phyloP scores from a whole-genome alignment of 805 yeast genomes.

The Hagleromyces aurorensis region DNA sequence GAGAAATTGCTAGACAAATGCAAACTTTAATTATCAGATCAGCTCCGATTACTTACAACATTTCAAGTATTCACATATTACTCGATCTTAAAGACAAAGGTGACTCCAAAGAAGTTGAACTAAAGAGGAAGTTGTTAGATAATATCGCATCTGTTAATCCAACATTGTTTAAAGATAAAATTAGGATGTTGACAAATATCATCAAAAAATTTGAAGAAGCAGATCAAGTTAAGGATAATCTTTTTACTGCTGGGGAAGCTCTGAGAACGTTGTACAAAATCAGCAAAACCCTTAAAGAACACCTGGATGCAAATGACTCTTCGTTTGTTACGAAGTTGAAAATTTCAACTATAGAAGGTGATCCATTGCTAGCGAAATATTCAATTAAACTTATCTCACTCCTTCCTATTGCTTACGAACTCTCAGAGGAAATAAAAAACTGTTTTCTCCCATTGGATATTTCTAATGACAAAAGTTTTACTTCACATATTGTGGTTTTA shows the following conservation, averaged over 20 bases:
- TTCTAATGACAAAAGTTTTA: slow-evolving; percentile 31
- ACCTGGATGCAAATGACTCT: slow-evolving; percentile 36
- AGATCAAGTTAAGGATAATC: slow-evolving; percentile 10
- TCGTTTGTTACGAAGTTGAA: slow-evolving; percentile 39
- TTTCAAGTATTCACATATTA: slow-evolving; percentile 50
- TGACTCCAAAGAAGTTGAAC: slow-evolving; percentile 28
- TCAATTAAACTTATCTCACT: slow-evolving; percentile 51
- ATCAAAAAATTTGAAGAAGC: slow-evolving; percentile 25
- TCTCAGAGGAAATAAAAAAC: slow-evolving; percentile 34
- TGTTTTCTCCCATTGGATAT: slow-evolving; percentile 44
- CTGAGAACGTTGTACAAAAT: slow-evolving; percentile 57
- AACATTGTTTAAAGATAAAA: slow-evolving; percentile 52
- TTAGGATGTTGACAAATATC: slow-evolving; percentile 39
- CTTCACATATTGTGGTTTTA: slow-evolving; percentile 51
- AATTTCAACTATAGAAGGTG: slow-evolving; percentile 42
- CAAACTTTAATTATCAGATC: slow-evolving; percentile 55
- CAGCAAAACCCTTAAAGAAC: slow-evolving; percentile 42
- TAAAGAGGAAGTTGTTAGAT: slow-evolving; percentile 45
- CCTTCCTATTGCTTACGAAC: slow-evolving; percentile 36
- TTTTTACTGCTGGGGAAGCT: slow-evolving; percentile 31
- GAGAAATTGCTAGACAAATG: slow-evolving; percentile 45
- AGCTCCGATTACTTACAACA: slow-evolving; percentile 54
- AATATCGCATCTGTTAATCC: slow-evolving; percentile 56
- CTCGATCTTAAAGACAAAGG: slow-evolving; percentile 29
- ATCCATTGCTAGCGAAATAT: slow-evolving; percentile 56